These are phyloP conservation scores for Cladosporium austrohemisphaericum DNA, from an alignment of 2,329 filamentous ascomycete species.

Conservation along the genomic window DNA sequence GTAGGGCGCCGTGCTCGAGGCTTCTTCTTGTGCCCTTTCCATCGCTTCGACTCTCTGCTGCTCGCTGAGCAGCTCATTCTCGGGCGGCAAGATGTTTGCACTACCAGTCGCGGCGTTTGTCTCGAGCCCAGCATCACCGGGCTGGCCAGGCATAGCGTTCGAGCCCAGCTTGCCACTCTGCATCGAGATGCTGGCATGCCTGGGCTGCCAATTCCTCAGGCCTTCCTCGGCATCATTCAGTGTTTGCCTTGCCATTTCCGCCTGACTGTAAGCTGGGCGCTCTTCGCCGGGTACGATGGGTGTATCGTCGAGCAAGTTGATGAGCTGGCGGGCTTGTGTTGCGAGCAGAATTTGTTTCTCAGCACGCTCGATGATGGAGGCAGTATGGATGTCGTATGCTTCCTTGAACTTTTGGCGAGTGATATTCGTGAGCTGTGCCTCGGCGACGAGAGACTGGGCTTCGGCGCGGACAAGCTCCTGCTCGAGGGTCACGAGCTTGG, in stretches of 20 bases:
- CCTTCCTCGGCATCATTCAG: constrained; percentile 91
- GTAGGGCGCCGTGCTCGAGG: constrained; percentile 18
- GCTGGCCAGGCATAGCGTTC: constrained; percentile 40
- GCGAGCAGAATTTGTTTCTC: constrained; percentile 97
- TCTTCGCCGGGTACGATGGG: constrained; percentile 83
- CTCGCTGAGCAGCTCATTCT: constrained; percentile 14
- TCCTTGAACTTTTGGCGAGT: constrained; percentile 96
- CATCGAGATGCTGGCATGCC: constrained; percentile 52
- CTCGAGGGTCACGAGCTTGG: constrained; percentile 78
- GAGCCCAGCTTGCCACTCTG: constrained; percentile 47
- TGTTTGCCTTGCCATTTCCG: constrained; percentile 70
- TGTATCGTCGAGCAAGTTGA: constrained; percentile 83
- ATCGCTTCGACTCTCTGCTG: constrained; percentile 23
- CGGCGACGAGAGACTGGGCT: constrained; percentile 91
- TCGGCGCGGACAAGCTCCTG: constrained; percentile 95
- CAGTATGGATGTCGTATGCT: constrained; percentile 83
- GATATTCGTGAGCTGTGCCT: constrained; percentile 93
- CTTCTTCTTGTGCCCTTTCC: constrained; percentile 23
- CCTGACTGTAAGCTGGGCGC: constrained; percentile 64
- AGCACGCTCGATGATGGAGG: constrained; percentile 87
- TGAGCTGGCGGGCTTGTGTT: constrained; percentile 78
- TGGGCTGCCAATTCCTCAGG: constrained; percentile 68
- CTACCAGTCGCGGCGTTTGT: neutral
- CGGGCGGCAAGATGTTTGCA: constrained; percentile 1
- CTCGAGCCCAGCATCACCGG: neutral